These are phyloP conservation scores for Aspergillus piperis DNA, from an alignment of 2,329 filamentous ascomycete species.

Conservation along the genomic window DNA sequence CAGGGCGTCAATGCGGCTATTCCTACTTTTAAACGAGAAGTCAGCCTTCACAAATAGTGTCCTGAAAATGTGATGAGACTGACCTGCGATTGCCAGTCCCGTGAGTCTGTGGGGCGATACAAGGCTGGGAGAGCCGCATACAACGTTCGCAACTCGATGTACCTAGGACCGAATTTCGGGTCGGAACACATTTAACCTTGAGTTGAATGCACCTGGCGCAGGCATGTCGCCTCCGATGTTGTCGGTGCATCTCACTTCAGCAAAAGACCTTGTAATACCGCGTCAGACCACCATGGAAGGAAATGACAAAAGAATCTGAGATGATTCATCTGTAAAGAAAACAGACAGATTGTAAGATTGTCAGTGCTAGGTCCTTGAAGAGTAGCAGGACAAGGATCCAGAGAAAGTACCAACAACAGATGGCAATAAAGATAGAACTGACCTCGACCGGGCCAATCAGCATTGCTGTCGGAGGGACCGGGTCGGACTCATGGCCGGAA, in stretches of 20 bases:
- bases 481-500: not conserved
- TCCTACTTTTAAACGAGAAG: not conserved
- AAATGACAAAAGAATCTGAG: not conserved
- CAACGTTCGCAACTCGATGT: constrained; percentile 12
- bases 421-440: not conserved
- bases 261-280: not conserved
- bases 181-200: constrained; percentile 12
- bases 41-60: not conserved
- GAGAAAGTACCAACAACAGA: not conserved
- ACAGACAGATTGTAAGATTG: not conserved
- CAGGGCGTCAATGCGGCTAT: not conserved
- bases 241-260: not conserved
- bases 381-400: not conserved
- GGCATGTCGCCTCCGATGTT: constrained; percentile 5
- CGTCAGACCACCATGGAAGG: not conserved
- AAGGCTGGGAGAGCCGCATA: constrained; percentile 6
- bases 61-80: not conserved
- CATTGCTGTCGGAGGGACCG: not conserved
- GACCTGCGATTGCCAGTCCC: not conserved
- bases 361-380: not conserved
- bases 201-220: constrained; percentile 11
- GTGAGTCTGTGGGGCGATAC: constrained; percentile 1
- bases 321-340: not conserved
- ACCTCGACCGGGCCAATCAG: not conserved
- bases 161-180: not conserved